Evolutionary conservation across 2,329 filamentous ascomycete species (phyloP).

Genomic region (Talaromyces marneffei): DNA sequence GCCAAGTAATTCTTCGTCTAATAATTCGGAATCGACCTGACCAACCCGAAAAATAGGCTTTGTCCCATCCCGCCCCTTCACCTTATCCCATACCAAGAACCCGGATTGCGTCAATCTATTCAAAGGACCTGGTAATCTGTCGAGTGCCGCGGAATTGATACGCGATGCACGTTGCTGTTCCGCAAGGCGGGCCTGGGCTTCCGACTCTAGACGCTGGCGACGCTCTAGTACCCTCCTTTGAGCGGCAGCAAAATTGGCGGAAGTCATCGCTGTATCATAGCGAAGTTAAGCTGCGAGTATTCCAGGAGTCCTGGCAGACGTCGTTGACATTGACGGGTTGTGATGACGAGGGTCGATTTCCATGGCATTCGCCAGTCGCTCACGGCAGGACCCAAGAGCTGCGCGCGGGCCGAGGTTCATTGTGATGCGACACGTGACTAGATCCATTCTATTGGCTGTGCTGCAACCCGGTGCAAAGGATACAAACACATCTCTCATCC

Average conservation of each 20-base stretch:
- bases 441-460: background rate
- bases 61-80: slow-evolving; percentile 70
- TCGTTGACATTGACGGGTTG: background rate
- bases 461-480: background rate
- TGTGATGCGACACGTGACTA: background rate
- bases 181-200: slow-evolving; percentile 52
- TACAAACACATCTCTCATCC: background rate
- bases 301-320: background rate
- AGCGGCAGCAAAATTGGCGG: slow-evolving; percentile 75
- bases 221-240: slow-evolving; percentile 80
- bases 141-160: slow-evolving; percentile 49
- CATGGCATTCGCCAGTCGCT: background rate
- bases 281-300: background rate
- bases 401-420: slow-evolving; percentile 11
- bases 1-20: slow-evolving; percentile 88
- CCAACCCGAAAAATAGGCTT: slow-evolving; percentile 85
- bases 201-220: slow-evolving; percentile 67
- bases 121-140: slow-evolving; percentile 58
- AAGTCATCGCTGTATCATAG: slow-evolving; percentile 46
- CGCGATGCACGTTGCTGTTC: slow-evolving; percentile 43
- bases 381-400: background rate
- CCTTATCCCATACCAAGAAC: slow-evolving; percentile 59
- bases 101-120: slow-evolving; percentile 45
- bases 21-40: slow-evolving; percentile 89
- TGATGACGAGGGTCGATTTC: background rate